phyloP scores from a whole-genome alignment of 1,284 basidiomycete species.

The Lignosus rhinocerotis region DNA sequence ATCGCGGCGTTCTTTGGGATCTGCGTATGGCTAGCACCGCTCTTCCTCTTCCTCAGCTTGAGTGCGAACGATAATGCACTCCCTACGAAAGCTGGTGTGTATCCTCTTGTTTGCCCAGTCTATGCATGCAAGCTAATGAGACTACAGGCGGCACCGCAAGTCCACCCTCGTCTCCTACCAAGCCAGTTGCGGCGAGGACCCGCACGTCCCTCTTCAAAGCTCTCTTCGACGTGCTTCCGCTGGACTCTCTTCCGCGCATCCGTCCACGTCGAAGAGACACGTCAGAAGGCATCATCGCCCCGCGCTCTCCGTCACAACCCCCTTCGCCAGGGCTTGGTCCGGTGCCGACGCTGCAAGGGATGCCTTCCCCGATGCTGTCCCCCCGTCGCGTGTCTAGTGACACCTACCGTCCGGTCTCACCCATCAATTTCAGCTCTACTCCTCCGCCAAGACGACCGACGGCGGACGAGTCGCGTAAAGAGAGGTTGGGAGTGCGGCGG shows the following conservation, averaged over 20 bases:
- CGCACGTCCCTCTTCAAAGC: conserved; percentile 37
- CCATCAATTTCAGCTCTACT: conserved; percentile 20
- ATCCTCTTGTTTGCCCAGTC: background rate
- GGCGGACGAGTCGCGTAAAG: conserved; percentile 7
- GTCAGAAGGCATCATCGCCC: conserved; percentile 37
- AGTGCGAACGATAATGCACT: conserved; percentile 95
- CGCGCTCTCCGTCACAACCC: conserved; percentile 28
- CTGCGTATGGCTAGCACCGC: conserved; percentile 90
- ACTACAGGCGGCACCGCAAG: conserved; percentile 4
- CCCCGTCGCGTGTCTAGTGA: conserved; percentile 27
- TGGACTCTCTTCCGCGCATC: conserved; percentile 32
- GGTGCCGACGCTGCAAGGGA: conserved; percentile 25
- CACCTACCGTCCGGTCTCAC: conserved; percentile 13
- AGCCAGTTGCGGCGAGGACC: conserved; percentile 11
- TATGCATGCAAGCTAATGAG: background rate
- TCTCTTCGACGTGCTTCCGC: conserved; percentile 31
- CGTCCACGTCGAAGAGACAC: conserved; percentile 31
- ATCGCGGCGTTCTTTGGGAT: conserved; percentile 87
- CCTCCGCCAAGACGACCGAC: conserved; percentile 26
- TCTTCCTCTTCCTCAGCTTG: conserved; percentile 90
- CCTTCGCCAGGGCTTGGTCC: conserved; percentile 25
- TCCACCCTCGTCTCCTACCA: conserved; percentile 27
- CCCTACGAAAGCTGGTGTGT: conserved; percentile 48
- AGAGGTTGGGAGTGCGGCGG: conserved; percentile 16
- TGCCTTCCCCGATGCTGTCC: conserved; percentile 27